Conservation (phyloP, 140 eudicot genomes). For the Oenanthe javanica region DNA sequence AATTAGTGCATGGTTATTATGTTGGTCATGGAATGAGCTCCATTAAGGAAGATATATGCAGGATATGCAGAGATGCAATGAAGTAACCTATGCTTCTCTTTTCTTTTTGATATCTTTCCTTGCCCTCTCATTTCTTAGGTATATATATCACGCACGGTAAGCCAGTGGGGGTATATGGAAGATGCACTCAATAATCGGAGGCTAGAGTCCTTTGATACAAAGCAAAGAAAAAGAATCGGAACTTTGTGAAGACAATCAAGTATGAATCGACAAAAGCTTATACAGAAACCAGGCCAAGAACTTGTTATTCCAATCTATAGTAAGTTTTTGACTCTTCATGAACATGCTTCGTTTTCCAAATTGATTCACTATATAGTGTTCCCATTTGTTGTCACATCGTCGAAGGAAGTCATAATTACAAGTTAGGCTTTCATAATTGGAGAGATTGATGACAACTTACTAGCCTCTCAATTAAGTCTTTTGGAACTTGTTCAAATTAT, state of each 20-base stretch:
- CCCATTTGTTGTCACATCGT: too few relatives aligned
- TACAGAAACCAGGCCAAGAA: constrained; percentile 88
- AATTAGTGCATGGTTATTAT: constrained; percentile 73
- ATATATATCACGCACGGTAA: not conserved
- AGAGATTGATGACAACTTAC: too few relatives aligned
- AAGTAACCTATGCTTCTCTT: constrained; percentile 36
- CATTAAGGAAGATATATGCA: constrained; percentile 73
- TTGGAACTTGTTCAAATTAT: too few relatives aligned
- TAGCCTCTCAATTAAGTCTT: too few relatives aligned
- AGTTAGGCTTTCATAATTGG: too few relatives aligned
- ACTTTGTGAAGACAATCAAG: constrained; percentile 82
- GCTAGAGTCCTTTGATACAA: constrained; percentile 42
- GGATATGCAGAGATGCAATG: constrained; percentile 89
- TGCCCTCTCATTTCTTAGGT: not conserved
- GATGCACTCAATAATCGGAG: too few relatives aligned
- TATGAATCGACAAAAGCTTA: constrained; percentile 94
- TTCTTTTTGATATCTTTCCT: not conserved
- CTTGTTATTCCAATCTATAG: too few relatives aligned
- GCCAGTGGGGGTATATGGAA: too few relatives aligned
- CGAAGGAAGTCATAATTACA: too few relatives aligned
- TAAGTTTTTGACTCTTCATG: too few relatives aligned
- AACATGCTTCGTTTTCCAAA: too few relatives aligned
- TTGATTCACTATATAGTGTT: too few relatives aligned
- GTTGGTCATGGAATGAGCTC: constrained; percentile 76
- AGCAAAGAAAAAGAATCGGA: constrained; percentile 87